Evolutionary conservation across 148 eudicot species (phyloP).

Genomic region (Spergularia bocconei): DNA sequence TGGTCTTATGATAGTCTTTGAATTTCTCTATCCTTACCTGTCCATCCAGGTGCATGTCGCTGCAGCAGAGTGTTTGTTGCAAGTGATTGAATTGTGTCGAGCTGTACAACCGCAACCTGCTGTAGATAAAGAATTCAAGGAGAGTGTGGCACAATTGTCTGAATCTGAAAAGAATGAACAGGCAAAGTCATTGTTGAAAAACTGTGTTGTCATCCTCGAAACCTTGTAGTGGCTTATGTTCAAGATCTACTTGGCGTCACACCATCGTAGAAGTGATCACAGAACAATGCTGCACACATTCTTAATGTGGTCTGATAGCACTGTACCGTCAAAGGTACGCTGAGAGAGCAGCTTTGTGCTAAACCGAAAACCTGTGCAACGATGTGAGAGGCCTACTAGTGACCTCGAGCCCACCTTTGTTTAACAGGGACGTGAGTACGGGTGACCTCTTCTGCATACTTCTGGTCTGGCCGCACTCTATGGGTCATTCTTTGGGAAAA

Average conservation of each 20-base stretch:
- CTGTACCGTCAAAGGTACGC: too few species aligned
- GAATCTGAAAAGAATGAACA: slow-evolving; percentile 73
- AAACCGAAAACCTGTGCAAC: too few species aligned
- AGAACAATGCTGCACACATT: background rate
- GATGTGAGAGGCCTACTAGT: too few species aligned
- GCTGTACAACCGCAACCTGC: slow-evolving; percentile 32
- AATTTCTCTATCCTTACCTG: background rate
- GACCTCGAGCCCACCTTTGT: too few species aligned
- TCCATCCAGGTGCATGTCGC: slow-evolving; percentile 60
- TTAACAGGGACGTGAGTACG: too few species aligned
- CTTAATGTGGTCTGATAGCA: background rate
- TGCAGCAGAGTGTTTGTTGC: slow-evolving; percentile 76
- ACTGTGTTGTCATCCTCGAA: slow-evolving; percentile 55
- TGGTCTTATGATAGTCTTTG: background rate
- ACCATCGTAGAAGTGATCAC: background rate
- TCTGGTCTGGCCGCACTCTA: too few species aligned
- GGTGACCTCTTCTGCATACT: too few species aligned
- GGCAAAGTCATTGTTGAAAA: slow-evolving; percentile 70
- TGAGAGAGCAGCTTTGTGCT: too few species aligned
- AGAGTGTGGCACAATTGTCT: slow-evolving; percentile 47
- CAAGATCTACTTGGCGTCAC: background rate
- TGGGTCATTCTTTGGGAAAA: too few species aligned
- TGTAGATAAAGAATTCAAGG: slow-evolving; percentile 43
- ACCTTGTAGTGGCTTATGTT: slow-evolving; percentile 24
- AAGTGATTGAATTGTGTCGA: slow-evolving; percentile 44